Percentiles rank a stretch among this genome's conserved stretches.
Conservation (phyloP, 306 rosid species). For the Hippophae rhamnoides region DNA sequence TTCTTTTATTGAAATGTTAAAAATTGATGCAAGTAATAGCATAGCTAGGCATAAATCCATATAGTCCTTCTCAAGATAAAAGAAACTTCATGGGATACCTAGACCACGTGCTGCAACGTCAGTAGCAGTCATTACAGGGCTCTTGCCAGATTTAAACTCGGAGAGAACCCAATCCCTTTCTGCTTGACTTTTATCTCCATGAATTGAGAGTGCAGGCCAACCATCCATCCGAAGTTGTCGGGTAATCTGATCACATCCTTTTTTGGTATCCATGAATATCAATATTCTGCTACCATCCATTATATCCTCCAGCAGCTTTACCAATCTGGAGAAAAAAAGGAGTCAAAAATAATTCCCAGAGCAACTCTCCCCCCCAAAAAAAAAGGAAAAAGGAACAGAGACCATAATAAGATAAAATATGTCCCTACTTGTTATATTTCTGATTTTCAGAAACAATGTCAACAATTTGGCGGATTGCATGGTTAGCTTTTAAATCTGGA, state of each 20-base stretch:
- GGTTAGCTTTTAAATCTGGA: conserved; percentile 82
- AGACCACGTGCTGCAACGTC: conserved; percentile 99
- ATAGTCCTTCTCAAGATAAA: conserved; percentile 2
- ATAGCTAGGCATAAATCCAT: conserved; percentile 15
- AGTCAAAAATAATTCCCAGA: conserved; percentile 20
- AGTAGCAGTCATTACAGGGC: conserved; percentile 97
- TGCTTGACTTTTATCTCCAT: conserved; percentile 98
- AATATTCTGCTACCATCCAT: conserved; percentile 98
- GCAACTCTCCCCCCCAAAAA: conserved; percentile 10
- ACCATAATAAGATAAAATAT: conserved; percentile 14
- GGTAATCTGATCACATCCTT: conserved; percentile 94
- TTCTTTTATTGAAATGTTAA: too few relatives aligned
- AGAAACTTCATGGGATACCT: conserved; percentile 36
- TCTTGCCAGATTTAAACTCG: conserved; percentile 91
- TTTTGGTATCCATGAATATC: conserved; percentile 95
- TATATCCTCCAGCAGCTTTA: conserved; percentile 87
- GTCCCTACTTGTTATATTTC: conserved; percentile 84
- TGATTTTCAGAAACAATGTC: conserved; percentile 92
- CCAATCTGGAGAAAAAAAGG: conserved; percentile 50
- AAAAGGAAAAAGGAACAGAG: conserved; percentile 7
- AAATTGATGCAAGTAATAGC: neutral
- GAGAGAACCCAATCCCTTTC: conserved; percentile 99
- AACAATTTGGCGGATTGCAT: conserved; percentile 76
- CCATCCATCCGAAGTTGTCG: conserved; percentile 98
- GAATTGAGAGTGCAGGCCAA: conserved; percentile 98